phyloP scores from a whole-genome alignment of 2,329 filamentous ascomycete species.

The Cladosporium halotolerans region DNA sequence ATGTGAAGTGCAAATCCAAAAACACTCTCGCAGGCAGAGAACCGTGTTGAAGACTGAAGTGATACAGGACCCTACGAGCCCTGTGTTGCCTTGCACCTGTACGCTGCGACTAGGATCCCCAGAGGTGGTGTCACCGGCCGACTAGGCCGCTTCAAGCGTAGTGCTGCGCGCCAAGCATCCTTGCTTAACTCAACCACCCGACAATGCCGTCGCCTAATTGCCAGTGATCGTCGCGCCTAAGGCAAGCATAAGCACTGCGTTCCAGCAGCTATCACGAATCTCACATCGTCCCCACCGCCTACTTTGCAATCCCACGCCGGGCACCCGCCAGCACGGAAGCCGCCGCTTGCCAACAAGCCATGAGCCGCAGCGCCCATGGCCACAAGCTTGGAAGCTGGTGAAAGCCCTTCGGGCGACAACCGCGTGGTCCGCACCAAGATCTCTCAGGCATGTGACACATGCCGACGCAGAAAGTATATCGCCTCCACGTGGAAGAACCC shows the following conservation, averaged over 20 bases:
- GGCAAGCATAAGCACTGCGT: neutral
- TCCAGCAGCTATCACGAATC: neutral
- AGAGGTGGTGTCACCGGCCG: no score
- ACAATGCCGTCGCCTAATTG: neutral
- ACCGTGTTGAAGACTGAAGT: no score
- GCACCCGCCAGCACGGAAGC: constrained; percentile 8
- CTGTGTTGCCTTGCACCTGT: no score
- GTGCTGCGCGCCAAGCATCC: neutral
- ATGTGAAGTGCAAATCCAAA: no score
- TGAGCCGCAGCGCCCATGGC: constrained; percentile 8
- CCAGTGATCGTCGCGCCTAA: neutral
- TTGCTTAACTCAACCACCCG: neutral
- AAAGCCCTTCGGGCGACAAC: constrained; percentile 2
- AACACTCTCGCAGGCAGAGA: no score
- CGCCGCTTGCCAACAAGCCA: constrained; percentile 5
- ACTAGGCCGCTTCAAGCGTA: no score
- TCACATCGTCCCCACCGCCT: constrained; percentile 3
- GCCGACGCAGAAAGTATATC: constrained; percentile 9
- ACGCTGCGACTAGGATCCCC: no score
- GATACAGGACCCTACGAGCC: no score
- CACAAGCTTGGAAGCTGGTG: constrained; percentile 5
- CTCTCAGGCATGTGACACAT: constrained; percentile 10
- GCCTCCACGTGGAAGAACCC: neutral
- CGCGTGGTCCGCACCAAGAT: constrained; percentile 11
- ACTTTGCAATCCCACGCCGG: neutral